Conservation (phyloP, 768 basidiomycete species). For the Tricholoma terreum region DNA sequence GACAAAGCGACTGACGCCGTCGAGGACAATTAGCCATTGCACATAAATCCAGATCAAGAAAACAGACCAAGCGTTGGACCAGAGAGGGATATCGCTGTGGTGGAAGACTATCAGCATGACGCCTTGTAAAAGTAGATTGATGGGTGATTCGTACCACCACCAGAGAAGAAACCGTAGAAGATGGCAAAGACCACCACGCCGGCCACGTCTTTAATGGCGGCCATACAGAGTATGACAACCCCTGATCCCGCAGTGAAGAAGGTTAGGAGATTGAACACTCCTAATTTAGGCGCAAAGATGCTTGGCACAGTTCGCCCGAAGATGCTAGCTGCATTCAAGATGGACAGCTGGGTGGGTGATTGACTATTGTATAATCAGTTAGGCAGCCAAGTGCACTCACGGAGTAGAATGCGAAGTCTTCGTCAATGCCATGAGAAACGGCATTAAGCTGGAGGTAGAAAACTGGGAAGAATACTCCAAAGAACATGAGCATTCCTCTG, state of each 20-base stretch:
- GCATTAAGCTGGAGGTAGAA: constrained; percentile 43
- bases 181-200: constrained; percentile 5
- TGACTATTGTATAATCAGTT: neutral
- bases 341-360: constrained; percentile 15
- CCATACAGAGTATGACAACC: constrained; percentile 5
- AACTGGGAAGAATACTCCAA: constrained; percentile 30
- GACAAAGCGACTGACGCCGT: neutral
- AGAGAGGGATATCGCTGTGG: neutral
- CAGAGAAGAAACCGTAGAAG: constrained; percentile 9
- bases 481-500: constrained; percentile 15
- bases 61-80: neutral
- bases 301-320: constrained; percentile 18
- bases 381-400: constrained; percentile 17
- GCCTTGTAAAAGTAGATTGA: neutral
- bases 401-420: constrained; percentile 38
- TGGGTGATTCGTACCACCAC: constrained; percentile 3
- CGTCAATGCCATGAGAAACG: constrained; percentile 26
- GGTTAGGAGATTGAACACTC: constrained; percentile 14
- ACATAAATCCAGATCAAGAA: neutral
- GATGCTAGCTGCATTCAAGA: constrained; percentile 17
- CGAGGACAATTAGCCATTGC: neutral
- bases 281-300: constrained; percentile 10
- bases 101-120: neutral
- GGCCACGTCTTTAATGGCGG: constrained; percentile 2
- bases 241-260: constrained; percentile 9